Base-by-base conservation (phyloP, 805 yeast species). In the Tetrapisispora taiwanensis region DNA sequence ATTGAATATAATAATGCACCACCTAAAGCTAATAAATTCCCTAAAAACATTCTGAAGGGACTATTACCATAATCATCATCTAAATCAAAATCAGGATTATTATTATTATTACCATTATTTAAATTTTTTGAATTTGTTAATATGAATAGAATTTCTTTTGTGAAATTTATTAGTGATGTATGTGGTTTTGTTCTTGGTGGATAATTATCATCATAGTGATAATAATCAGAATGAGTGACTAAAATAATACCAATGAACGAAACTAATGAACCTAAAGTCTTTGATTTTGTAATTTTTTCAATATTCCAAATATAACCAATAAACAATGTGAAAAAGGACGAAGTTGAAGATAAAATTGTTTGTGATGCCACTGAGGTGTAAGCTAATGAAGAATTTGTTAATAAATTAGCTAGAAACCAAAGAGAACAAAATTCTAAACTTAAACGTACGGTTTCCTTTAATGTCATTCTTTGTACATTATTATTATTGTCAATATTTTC, bases 331-430 rank as follows among this genome's bases (percentile, higher is more conserved):
- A 92, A 92, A 59, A 92, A 88, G 7, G 95, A 84, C 5, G 95
- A 82, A 0, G 97, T 89, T 31, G 96, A 84, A 15, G 95, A 84
- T 33, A 92, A 66, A 20, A 92, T 90, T 3, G 97, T 92, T 56
- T 94, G 97, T 13, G 92, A 82, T 2, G 95, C 94, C 18, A 92
- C 98, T 12, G 89, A 80, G 0, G 98, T 92, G 62, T 82, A 92
- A 20, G 83, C 74, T 42, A 92, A 69, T 18, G 95, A 80, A 0
- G 95, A 86, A 63, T 92, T 92, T 28, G 92, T 87, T 45, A 85
- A 81, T 50, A 89, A 71, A 62, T 92, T 92, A 3, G 97, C 95
- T 15, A 79, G 48, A 59, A 86, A 92, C 98, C 98, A 92, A 36
- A 92, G 68, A 3, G 84, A 65, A 50, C 94, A 82, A 61, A 92